Base-by-base conservation (phyloP, 495 filamentous ascomycete species). In the Penicillium cinerascens region DNA sequence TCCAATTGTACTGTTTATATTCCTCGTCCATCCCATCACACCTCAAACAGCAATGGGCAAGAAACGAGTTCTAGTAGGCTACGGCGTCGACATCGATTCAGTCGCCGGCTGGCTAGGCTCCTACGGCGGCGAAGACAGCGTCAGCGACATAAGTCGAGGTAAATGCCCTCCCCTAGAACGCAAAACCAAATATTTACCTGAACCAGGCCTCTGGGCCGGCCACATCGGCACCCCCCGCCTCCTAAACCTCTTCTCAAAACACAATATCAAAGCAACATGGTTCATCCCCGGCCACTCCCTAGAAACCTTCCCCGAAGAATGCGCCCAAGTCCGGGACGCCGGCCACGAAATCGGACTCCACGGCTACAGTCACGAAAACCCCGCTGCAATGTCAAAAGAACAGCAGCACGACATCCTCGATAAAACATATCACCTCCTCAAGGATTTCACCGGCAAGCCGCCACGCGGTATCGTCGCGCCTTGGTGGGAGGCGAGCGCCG, bases 201-300 rank as follows among this genome's bases (percentile, higher is more conserved):
- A n/a, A 48, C 35, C 48, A 82, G 87, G 87, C 36, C 66, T 89
- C 40, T 90, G 82, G 65, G 87, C 87, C 26, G 88, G 87, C 27
- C 87, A 85, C 6, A 74, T 88, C 33, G 88, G 88, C 26, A 85
- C 85, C 1, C 78, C 80, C 9, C 82, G 88, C 8, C 71, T 92
- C 2, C 77, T 92, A 8, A 89, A 87, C 54, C 66, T 92, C 2
- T 88, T 91, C 64, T 76, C 83, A 7, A 89, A 88, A 64, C 86
- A 90, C 76, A 81, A 84, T 51, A 92, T 92, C 73, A 91, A 87
- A 68, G 80, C 85, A 11, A 88, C 87, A 6, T 91, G 86, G 84
- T 91, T 92, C 67, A 90, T 92, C 52, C 88, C 87, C 0, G 88
- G 87, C 0, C 88, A 92, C 66, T 85, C 82, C 0, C 78, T 92